Conservation (phyloP, 2,329 filamentous ascomycete genomes). For the Chaetomium sp. region DNA sequence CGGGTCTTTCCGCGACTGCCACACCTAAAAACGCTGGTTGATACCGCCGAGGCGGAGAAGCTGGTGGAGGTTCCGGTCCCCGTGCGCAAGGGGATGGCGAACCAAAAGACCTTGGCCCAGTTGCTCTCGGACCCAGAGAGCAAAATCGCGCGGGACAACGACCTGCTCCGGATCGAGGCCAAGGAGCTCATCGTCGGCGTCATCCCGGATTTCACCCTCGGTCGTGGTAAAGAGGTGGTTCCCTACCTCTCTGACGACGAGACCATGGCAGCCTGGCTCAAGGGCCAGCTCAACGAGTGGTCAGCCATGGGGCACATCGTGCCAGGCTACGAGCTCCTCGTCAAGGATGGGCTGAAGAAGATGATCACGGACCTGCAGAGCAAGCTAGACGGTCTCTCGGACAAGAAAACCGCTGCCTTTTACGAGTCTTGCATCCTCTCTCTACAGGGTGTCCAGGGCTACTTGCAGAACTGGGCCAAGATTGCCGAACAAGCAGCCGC, state of each 20-base stretch:
- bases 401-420: neutral
- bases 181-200: neutral
- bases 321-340: neutral
- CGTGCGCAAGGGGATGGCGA: neutral
- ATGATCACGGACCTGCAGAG: neutral
- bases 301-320: neutral
- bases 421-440: neutral
- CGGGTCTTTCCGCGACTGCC: conserved; percentile 2
- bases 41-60: neutral
- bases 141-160: neutral
- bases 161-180: neutral
- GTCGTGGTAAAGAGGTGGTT: neutral
- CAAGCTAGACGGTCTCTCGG: neutral
- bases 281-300: neutral
- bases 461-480: neutral
- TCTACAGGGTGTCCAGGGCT: neutral
- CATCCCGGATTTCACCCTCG: neutral
- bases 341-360: neutral
- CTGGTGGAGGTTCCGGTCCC: neutral
- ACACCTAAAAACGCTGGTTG: neutral
- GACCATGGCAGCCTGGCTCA: neutral
- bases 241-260: neutral
- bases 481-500: neutral
- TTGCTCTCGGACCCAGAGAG: neutral
- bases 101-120: neutral